phyloP scores from a whole-genome alignment of 1,139 yeast genomes.

The Ogataea hybrid region DNA sequence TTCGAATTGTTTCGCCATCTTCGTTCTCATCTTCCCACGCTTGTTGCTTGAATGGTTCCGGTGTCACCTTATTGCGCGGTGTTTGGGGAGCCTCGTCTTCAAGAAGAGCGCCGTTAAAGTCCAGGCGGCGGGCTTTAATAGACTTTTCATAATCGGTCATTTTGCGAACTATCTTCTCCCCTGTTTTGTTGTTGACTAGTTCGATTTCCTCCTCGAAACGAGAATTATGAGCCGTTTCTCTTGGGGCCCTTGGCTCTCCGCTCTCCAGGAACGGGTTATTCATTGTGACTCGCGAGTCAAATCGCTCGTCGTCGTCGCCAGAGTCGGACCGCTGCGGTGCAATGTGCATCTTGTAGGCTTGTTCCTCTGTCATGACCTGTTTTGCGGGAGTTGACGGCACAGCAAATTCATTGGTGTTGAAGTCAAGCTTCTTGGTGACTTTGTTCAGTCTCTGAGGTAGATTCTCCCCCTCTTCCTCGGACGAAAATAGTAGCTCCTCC shows the following conservation, averaged over 20 bases:
- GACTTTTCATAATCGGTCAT: constrained; percentile 24
- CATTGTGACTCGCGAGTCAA: constrained; percentile 7
- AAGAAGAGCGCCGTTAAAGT: constrained; percentile 4
- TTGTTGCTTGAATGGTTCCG: constrained; percentile 13
- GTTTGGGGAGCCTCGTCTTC: constrained; percentile 13
- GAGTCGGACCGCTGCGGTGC: constrained; percentile 12
- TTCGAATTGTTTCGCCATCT: constrained; percentile 19
- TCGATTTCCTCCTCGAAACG: constrained; percentile 28
- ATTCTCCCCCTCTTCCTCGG: constrained; percentile 18
- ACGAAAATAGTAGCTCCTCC: constrained; percentile 16
- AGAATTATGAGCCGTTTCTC: constrained; percentile 11
- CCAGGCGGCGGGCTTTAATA: constrained; percentile 26
- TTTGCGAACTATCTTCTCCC: constrained; percentile 22
- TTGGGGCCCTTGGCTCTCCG: neutral
- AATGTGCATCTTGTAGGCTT: constrained; percentile 23
- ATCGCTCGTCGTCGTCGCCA: constrained; percentile 17
- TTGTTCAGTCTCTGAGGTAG: constrained; percentile 13
- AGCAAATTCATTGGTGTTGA: constrained; percentile 3
- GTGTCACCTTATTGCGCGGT: constrained; percentile 14
- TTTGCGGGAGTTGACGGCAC: constrained; percentile 28
- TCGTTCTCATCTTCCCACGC: constrained; percentile 7
- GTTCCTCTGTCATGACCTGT: constrained; percentile 25
- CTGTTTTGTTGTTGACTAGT: constrained; percentile 28
- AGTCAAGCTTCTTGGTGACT: constrained; percentile 20
- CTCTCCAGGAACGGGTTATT: constrained; percentile 25